Evolutionary conservation across 805 yeast genomes (phyloP), one percentile per base, ranked within the genome.

Genomic region (Pichia thaimueangensis): DNA sequence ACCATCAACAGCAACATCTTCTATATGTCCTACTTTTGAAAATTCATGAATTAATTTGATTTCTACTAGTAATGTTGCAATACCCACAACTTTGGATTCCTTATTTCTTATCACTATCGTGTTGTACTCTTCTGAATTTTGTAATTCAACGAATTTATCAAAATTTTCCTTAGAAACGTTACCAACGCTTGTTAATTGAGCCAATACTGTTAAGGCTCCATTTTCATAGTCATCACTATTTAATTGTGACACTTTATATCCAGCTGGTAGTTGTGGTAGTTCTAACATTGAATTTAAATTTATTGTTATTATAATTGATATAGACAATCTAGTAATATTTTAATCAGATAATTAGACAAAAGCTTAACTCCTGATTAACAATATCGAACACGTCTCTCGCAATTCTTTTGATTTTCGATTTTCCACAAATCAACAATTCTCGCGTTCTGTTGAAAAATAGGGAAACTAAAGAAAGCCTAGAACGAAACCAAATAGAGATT

Each of bases 11-110:
- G 97, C 82, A 47, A 91, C 91, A 59, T 91, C 98, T 57, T 91
- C 98, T 49, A 91, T 83, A 64, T 91, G 97, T 2, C 97, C 97
- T 5, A 86, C 94, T 40, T 72, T 62, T 0, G 95, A 94, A 59
- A 93, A 79, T 30, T 68, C 76, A 63, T 91, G 98, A 48, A 93
- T 87, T 48, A 82, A 64, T 61, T 91, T 91, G 38, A 72, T 73
- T 60, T 91, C 98, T 7, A 93, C 68, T 10, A 93, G 55, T 12
- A 91, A 64, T 59, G 83, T 79, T 0, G 97, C 97, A 0, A 88
- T 78, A 4, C 94, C 96, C 0, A 86, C 95, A 10, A 88, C 76
- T 5, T 53, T 53, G 8, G 72, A 77, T 0, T 60, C 50, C 0
- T 56, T 58, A 51, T 81, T 72, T 10, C 76, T 64, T 37, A 93